Conservation (phyloP, 345 rosid species). For the Physaria fendleri region DNA sequence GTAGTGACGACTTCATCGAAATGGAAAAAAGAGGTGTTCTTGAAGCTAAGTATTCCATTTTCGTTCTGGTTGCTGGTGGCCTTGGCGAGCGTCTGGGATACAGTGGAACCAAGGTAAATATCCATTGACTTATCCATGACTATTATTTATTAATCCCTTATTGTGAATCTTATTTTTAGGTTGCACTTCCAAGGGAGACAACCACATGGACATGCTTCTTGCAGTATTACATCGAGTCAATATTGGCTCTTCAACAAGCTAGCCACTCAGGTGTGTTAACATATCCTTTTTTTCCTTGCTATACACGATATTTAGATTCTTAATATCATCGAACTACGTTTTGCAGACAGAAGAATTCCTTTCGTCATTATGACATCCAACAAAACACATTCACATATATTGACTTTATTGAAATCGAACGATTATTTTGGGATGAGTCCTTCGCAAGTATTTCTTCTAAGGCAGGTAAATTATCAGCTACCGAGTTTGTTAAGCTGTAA, state of each 20-base stretch:
- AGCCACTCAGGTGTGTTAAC: slow-evolving; percentile 54
- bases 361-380: slow-evolving; percentile 94
- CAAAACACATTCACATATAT: slow-evolving; percentile 75
- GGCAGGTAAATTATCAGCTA: slow-evolving; percentile 57
- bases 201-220: slow-evolving; percentile 82
- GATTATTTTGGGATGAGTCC: no score
- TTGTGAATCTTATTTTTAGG: slow-evolving; percentile 37
- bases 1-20: slow-evolving; percentile 57
- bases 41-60: slow-evolving; percentile 78
- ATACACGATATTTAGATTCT: background rate
- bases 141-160: background rate
- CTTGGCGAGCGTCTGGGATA: slow-evolving; percentile 98
- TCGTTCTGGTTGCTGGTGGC: slow-evolving; percentile 97
- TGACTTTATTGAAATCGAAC: no score
- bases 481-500: background rate
- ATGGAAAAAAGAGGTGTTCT: slow-evolving; percentile 67
- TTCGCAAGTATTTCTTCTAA: no score
- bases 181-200: slow-evolving; percentile 92
- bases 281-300: background rate
- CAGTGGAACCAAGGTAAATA: slow-evolving; percentile 96
- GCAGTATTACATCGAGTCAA: slow-evolving; percentile 67
- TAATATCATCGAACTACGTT: background rate
- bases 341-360: slow-evolving; percentile 62
- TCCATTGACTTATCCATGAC: background rate
- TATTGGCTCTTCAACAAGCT: slow-evolving; percentile 88